Percentiles rank a stretch among this genome's conserved stretches.
Conservation (phyloP, 2,329 filamentous ascomycete species). For the Cercospora berteroae region DNA sequence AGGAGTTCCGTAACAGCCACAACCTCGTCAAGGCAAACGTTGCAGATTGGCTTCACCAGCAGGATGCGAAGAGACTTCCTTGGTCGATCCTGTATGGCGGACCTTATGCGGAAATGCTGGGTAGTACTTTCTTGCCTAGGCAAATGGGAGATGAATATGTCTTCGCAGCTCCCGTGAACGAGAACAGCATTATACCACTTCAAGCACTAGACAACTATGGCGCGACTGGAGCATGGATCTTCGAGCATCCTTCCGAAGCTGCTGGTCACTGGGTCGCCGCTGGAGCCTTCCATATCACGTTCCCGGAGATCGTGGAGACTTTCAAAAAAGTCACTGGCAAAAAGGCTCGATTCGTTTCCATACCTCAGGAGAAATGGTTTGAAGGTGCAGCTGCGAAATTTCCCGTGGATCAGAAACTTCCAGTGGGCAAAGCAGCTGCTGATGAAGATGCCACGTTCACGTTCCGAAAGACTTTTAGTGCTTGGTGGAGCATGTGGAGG, state of each 20-base stretch:
- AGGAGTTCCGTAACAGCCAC: not conserved
- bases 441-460: not conserved
- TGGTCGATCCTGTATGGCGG: not conserved
- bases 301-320: not conserved
- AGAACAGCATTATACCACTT: not conserved
- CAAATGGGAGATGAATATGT: not conserved
- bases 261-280: not conserved
- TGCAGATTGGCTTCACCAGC: not conserved
- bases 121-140: not conserved
- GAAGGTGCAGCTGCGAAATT: not conserved
- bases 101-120: not conserved
- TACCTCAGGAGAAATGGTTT: not conserved
- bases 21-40: not conserved
- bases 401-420: not conserved
- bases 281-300: not conserved
- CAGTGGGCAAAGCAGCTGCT: not conserved
- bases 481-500: not conserved
- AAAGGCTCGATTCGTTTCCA: not conserved
- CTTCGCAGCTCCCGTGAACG: not conserved
- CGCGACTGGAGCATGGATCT: not conserved
- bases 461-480: not conserved
- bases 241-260: not conserved
- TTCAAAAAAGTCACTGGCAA: not conserved
- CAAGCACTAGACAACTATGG: not conserved
- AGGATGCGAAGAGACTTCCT: not conserved